phyloP scores from a whole-genome alignment of 805 yeast species.

The Kluyveromyces siamensis region DNA sequence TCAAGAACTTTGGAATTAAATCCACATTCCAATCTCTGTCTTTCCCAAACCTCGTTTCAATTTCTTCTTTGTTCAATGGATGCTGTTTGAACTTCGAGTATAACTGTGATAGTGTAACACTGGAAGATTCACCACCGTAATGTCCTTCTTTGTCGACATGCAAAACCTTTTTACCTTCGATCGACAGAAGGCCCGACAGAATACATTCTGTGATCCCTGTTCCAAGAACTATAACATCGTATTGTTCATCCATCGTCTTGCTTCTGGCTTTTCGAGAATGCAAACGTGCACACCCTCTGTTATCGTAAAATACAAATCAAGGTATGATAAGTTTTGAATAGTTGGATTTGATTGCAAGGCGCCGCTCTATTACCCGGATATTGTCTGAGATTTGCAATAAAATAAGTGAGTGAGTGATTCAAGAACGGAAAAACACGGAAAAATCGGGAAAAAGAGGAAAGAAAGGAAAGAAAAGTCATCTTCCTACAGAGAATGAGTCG shows the following conservation, averaged over 20 bases:
- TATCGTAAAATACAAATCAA: not conserved
- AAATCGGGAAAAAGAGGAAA: not conserved
- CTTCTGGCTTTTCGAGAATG: not conserved
- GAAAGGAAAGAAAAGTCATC: not conserved
- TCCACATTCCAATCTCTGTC: conserved; percentile 98
- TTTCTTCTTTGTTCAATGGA: conserved; percentile 53
- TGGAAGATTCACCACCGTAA: conserved; percentile 89
- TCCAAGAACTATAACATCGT: conserved; percentile 94
- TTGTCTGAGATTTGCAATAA: not conserved
- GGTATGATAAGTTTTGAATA: not conserved
- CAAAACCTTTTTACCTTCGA: conserved; percentile 95
- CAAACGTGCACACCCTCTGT: not conserved
- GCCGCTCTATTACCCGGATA: not conserved
- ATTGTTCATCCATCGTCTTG: conserved; percentile 74
- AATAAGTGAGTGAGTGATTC: not conserved
- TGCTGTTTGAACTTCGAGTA: conserved; percentile 83
- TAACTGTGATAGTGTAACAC: conserved; percentile 58
- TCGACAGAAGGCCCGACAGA: conserved; percentile 84
- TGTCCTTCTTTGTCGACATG: conserved; percentile 96
- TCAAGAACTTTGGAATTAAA: conserved; percentile 89
- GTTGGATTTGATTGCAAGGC: not conserved
- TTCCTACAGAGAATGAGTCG: not conserved
- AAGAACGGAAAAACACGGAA: not conserved
- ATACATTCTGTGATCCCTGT: conserved; percentile 95
- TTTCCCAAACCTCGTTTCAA: conserved; percentile 68